Evolutionary conservation across 2,329 filamentous ascomycete genomes (phyloP).

Genomic region (Xylariaceae sp.): DNA sequence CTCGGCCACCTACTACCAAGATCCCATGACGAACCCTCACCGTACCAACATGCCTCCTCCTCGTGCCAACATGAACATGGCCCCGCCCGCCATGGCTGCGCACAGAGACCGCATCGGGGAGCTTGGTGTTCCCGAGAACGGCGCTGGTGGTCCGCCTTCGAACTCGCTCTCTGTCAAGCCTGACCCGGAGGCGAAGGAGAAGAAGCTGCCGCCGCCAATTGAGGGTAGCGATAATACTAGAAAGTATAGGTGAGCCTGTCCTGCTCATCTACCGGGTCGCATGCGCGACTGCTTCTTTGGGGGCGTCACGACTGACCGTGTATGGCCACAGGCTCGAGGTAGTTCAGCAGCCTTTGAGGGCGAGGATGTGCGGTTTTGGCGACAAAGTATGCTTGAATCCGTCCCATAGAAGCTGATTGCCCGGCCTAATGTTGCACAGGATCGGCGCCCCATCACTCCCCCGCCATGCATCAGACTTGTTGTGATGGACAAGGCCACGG

Average conservation of each 20-base stretch:
- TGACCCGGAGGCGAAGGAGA: slow-evolving; percentile 17
- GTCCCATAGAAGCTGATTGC: slow-evolving; percentile 6
- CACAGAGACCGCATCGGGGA: slow-evolving; percentile 19
- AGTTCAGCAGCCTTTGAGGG: slow-evolving; percentile 83
- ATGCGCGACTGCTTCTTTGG: neutral
- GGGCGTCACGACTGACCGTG: no score
- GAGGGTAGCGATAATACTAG: slow-evolving; percentile 20
- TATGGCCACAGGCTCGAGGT: slow-evolving; percentile 58
- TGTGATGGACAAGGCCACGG: slow-evolving; percentile 65
- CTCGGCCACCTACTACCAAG: slow-evolving; percentile 20
- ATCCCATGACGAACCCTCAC: slow-evolving; percentile 21
- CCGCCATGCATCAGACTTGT: slow-evolving; percentile 84
- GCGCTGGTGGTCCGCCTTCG: slow-evolving; percentile 12
- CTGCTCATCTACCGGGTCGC: no score
- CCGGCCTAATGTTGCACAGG: slow-evolving; percentile 41
- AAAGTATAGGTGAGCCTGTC: slow-evolving; percentile 22
- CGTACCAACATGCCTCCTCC: slow-evolving; percentile 23
- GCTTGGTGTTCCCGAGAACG: slow-evolving; percentile 18
- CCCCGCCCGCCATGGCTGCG: slow-evolving; percentile 19
- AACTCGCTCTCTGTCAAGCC: slow-evolving; percentile 16
- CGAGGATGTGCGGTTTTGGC: slow-evolving; percentile 97
- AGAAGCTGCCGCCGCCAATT: slow-evolving; percentile 16
- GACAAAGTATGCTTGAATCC: slow-evolving; percentile 64
- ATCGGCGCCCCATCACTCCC: slow-evolving; percentile 90
- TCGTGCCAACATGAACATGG: slow-evolving; percentile 23